Evolutionary conservation across 139 green algal species (phyloP).

Genomic region (Volvox reticuliferus): DNA sequence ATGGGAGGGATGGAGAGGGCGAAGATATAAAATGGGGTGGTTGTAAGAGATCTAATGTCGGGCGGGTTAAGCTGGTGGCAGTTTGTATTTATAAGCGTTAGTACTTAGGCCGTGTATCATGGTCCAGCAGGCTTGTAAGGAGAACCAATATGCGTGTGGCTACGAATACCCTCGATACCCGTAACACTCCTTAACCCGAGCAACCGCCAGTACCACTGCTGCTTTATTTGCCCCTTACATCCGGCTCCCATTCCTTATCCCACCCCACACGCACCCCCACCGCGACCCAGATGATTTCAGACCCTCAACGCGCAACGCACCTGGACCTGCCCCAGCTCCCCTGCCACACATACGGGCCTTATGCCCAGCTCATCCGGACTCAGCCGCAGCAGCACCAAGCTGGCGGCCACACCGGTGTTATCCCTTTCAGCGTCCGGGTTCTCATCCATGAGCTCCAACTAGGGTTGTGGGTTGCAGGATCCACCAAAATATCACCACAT

Average conservation of each 20-base stretch:
- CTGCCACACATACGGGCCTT: conserved; percentile 64
- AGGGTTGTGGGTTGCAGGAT: neutral
- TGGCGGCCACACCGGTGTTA: neutral
- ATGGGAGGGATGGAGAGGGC: neutral
- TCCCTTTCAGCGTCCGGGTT: neutral
- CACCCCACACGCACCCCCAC: neutral
- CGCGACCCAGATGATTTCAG: too few species aligned
- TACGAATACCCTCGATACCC: too few species aligned
- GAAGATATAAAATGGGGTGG: too few species aligned
- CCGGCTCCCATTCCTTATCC: neutral
- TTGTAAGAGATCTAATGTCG: too few species aligned
- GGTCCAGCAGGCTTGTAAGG: too few species aligned
- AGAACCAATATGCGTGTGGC: too few species aligned
- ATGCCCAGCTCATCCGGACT: conserved; percentile 77
- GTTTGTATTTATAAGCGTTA: too few species aligned
- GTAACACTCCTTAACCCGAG: too few species aligned
- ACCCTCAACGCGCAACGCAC: neutral
- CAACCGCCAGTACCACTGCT: too few species aligned
- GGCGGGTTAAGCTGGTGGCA: neutral
- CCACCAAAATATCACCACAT: neutral
- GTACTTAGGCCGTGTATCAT: too few species aligned
- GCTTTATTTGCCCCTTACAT: too few species aligned
- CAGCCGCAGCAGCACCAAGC: conserved; percentile 65
- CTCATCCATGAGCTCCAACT: conserved; percentile 41
- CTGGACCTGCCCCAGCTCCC: conserved; percentile 42